Evolutionary conservation across 2,329 filamentous ascomycete species (phyloP).

Genomic region (Paramyrothecium roridum): DNA sequence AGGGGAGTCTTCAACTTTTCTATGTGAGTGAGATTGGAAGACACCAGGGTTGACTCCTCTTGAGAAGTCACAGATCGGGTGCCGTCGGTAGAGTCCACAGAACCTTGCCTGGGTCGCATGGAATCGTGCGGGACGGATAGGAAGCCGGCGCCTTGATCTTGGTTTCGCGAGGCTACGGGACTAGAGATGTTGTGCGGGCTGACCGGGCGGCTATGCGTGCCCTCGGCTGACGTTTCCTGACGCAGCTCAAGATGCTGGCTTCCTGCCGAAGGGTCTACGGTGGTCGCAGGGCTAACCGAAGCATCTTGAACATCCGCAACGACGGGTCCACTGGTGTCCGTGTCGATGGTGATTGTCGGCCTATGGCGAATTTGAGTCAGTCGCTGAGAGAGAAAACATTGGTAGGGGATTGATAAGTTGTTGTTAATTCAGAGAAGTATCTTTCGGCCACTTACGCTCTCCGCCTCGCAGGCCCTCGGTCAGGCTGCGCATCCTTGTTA

Average conservation of each 20-base stretch:
- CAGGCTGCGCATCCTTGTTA: background rate
- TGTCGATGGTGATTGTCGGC: slow-evolving; percentile 54
- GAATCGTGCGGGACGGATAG: slow-evolving; percentile 61
- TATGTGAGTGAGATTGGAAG: slow-evolving; percentile 39
- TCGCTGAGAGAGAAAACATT: background rate
- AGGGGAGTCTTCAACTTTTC: slow-evolving; percentile 35
- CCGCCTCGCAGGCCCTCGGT: background rate
- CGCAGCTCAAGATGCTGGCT: slow-evolving; percentile 39
- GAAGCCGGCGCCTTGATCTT: slow-evolving; percentile 50
- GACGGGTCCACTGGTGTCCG: slow-evolving; percentile 35
- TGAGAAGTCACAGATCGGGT: slow-evolving; percentile 57
- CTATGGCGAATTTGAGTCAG: slow-evolving; percentile 23
- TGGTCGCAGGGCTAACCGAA: slow-evolving; percentile 34
- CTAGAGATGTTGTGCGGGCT: slow-evolving; percentile 72
- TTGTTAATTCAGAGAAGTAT: no score
- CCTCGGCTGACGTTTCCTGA: slow-evolving; percentile 61
- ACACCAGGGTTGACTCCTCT: slow-evolving; percentile 58
- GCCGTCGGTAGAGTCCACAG: slow-evolving; percentile 64
- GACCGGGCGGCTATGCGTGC: slow-evolving; percentile 62
- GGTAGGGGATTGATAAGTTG: no score
- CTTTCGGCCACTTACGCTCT: background rate
- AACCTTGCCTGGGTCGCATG: slow-evolving; percentile 62
- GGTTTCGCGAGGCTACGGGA: slow-evolving; percentile 43
- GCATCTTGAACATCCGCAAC: slow-evolving; percentile 26
- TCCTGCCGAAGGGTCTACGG: slow-evolving; percentile 26